phyloP scores from a whole-genome alignment of 768 basidiomycete genomes.

The Paxillus ammoniavirescens region DNA sequence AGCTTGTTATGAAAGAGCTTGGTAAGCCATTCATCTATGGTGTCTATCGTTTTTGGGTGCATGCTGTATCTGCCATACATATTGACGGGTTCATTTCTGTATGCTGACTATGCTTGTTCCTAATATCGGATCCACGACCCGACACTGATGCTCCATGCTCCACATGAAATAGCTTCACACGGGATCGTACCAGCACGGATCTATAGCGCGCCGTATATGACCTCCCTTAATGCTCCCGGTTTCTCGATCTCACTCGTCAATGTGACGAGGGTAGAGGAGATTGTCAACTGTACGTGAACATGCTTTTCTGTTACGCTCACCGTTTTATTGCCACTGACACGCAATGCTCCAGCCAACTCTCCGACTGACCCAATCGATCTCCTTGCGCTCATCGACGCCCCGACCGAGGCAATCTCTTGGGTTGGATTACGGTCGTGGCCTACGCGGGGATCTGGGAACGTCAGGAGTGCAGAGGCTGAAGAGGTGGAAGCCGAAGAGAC shows the following conservation, averaged over 20 bases:
- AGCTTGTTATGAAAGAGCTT: conserved; percentile 41
- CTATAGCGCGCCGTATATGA: conserved; percentile 53
- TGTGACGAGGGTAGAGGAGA: conserved; percentile 29
- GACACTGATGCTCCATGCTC: background rate
- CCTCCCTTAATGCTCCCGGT: conserved; percentile 59
- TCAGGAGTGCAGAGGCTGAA: background rate
- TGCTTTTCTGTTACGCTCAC: background rate
- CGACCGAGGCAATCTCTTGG: conserved; percentile 45
- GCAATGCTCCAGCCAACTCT: conserved; percentile 6
- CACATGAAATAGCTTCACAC: conserved; percentile 20
- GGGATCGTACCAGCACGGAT: conserved; percentile 39
- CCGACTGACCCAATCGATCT: conserved; percentile 20
- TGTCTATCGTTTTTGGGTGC: no score
- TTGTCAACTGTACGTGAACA: conserved; percentile 6
- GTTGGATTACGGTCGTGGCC: conserved; percentile 35
- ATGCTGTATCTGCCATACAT: no score
- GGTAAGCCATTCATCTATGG: conserved; percentile 32
- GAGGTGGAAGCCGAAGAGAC: conserved; percentile 8
- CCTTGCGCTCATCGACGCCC: conserved; percentile 39
- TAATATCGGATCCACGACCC: no score
- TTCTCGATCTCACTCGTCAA: conserved; percentile 55
- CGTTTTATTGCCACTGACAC: background rate
- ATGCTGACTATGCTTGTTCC: no score
- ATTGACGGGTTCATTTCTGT: no score
- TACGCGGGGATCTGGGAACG: background rate